These are phyloP conservation scores for Pestalotiopsis sp. DNA, from an alignment of 2,329 filamentous ascomycete genomes.

Conservation along the genomic window DNA sequence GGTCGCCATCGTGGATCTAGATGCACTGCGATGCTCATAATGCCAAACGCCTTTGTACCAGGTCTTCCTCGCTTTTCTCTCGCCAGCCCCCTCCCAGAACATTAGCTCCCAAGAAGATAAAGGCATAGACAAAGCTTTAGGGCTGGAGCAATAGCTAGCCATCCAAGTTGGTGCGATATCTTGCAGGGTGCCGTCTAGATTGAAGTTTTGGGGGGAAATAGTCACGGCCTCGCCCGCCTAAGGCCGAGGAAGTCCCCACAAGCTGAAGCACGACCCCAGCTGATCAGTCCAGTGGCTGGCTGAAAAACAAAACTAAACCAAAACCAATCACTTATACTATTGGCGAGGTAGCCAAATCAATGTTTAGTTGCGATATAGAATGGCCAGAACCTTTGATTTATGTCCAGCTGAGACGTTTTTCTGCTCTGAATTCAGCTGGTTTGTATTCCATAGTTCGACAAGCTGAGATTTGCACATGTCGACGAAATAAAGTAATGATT, in stretches of 20 bases:
- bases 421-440: neutral
- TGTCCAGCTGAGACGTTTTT: neutral
- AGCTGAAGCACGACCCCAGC: neutral
- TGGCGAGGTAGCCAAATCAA: neutral
- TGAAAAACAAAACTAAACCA: neutral
- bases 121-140: neutral
- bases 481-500: neutral
- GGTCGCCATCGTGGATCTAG: too few species aligned
- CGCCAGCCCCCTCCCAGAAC: neutral
- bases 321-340: neutral
- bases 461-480: neutral
- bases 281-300: neutral
- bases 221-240: neutral
- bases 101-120: neutral
- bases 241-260: neutral
- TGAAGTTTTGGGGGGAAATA: neutral
- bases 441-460: neutral
- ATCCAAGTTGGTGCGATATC: neutral
- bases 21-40: too few species aligned
- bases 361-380: neutral
- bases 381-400: neutral
- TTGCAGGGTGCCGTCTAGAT: neutral
- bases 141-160: neutral
- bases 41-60: too few species aligned
- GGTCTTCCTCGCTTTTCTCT: neutral